Base-by-base conservation (phyloP, 169 alveolate species). In the Cryptosporidium meleagridis region DNA sequence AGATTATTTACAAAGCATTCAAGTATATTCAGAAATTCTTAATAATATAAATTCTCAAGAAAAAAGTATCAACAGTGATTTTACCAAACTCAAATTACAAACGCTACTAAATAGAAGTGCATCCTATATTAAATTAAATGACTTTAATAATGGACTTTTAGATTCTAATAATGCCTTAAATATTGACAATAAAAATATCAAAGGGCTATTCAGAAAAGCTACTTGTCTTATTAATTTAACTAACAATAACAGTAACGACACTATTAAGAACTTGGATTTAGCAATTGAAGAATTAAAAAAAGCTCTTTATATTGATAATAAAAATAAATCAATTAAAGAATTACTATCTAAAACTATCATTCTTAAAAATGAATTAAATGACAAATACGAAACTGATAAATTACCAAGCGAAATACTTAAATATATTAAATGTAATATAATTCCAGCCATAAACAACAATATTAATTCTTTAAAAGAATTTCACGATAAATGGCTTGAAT, bases 191-290 rank as follows among this genome's bases (percentile, higher is more conserved):
- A 35, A 31, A 31, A 59, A 75, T 33, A 44, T 75, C 7, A 75
- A 75, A 33, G 86, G 70, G 12, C 0, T 75, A 37, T 75, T 35
- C 21, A 53, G 86, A 55, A 75, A 70, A 75, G 86, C 86, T 12
- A 53, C 45, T 23, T 75, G 86, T 37, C 35, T 75, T 29, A 26
- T 33, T 31, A 59, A 75, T 10, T 7, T 58, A 35, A 33, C 18
- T 18, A 16, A 35, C 6, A 23, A 29, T 18, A 33, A 31, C 7
- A 44, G 21, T 44, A 8, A 12, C 10, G 52, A 44, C 10, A 0
- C 52, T 44, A 44, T 44, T 44, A 44, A 44, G 10, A 44, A 44
- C 16, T 44, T 44, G 52, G 16, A 44, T 44, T 44, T 44, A 44
- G 86, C 86, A 3, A 75, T 75, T 23, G 58, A 33, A 3, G 86